Base-by-base conservation (phyloP, 2,329 filamentous ascomycete species). In the Cladobotryum protrusum region DNA sequence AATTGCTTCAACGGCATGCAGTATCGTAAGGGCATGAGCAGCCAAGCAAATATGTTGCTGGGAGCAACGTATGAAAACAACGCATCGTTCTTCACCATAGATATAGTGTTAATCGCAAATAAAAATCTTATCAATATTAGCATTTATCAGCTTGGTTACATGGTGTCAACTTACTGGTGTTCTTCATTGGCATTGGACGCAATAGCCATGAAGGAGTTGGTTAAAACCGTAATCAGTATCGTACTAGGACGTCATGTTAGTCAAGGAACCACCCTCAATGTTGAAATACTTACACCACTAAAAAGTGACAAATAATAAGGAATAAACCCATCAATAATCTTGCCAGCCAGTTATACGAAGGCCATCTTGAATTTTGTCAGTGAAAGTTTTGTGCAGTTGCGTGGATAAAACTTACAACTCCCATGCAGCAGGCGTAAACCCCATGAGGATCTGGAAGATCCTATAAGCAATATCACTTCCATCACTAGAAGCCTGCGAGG, bases 11-110 rank as follows among this genome's bases (percentile, higher is more conserved):
- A 83, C 0, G 90, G 83, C 72, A 96, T 83, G 59, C 83, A 72
- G 63, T 86, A 95, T 55, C 91, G 81, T 41, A 95, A 67, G 0
- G 92, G 92, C 60, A 90, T 90, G 24, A 96, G 73, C 1, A 92
- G 64, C 92, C 91, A 97, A 1, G 89, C 91, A 55, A 96, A 79
- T 29, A 96, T 86, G 63, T 97, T 97, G 13, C 87, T 86, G 0
- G 92, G 92, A 1, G 92, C 87, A 53, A 96, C 81, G 64, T 96
- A 96, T 3, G 89, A 95, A 72, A 97, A 97, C 0, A 96, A 74
- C 0, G 90, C 87, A 65, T 97, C 92, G n/a, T 93, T 96, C 67
- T 96, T 97, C 57, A 96, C 92, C 88, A 96, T 95, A 4, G 89
- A 95, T 45, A 96, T 95, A 4, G 92, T 95, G 63, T 96, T 97